phyloP scores from a whole-genome alignment of 495 filamentous ascomycete genomes.

The Cudoniella acicularis region DNA sequence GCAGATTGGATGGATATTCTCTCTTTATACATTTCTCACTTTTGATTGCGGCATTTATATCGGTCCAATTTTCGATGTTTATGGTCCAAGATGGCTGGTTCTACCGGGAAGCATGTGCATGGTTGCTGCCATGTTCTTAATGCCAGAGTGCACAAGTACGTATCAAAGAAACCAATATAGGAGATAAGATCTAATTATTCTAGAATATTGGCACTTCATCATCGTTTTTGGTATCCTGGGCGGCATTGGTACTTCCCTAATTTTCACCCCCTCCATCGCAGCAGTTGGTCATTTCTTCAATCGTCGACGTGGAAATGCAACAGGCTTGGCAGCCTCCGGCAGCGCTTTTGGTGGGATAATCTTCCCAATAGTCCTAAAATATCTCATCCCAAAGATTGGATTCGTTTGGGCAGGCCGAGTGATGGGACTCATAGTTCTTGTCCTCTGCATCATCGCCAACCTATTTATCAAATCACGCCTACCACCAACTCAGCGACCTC shows the following conservation, averaged over 20 bases:
- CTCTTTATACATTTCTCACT: constrained; percentile 62
- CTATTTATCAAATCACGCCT: constrained; percentile 47
- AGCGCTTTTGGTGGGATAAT: constrained; percentile 72
- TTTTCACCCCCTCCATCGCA: constrained; percentile 80
- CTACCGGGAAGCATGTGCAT: constrained; percentile 45
- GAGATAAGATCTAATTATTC: neutral
- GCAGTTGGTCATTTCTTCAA: constrained; percentile 80
- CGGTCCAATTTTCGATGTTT: constrained; percentile 61
- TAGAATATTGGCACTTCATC: constrained; percentile 82
- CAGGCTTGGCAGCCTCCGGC: constrained; percentile 75
- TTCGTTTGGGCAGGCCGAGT: constrained; percentile 71
- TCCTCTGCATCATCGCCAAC: constrained; percentile 49
- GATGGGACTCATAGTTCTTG: constrained; percentile 58
- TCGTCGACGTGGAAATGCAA: constrained; percentile 68
- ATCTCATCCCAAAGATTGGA: constrained; percentile 53
- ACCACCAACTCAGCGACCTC: constrained; percentile 33
- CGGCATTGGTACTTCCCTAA: constrained; percentile 71
- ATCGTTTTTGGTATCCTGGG: constrained; percentile 71
- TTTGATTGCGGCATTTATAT: constrained; percentile 50
- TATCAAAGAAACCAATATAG: neutral
- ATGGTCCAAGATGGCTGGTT: constrained; percentile 44
- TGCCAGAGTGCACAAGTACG: constrained; percentile 30
- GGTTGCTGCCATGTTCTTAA: constrained; percentile 48
- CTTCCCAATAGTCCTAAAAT: constrained; percentile 65
- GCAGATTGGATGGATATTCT: constrained; percentile 74